Evolutionary conservation across 345 rosid species (phyloP).

Genomic region (Garcia nutans): DNA sequence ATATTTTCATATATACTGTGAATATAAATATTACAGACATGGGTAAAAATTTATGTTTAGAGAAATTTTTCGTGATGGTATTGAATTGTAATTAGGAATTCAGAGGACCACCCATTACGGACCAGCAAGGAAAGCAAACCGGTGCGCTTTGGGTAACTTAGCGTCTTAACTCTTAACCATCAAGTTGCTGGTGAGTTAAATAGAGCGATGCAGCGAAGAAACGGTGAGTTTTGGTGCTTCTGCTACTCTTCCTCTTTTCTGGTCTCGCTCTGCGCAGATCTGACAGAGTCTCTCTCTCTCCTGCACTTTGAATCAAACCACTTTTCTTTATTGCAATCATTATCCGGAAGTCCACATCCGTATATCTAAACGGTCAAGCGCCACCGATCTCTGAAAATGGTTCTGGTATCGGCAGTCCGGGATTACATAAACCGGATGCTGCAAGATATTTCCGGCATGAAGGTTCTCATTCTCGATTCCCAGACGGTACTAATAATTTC

Average conservation of each 20-base stretch:
- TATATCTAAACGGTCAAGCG: conserved; percentile 24
- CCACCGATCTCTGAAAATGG: conserved; percentile 43
- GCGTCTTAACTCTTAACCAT: not conserved
- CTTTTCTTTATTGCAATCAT: not conserved
- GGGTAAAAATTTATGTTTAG: no score
- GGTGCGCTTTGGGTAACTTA: no score
- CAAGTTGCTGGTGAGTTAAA: not conserved
- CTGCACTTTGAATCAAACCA: not conserved
- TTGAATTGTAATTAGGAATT: no score
- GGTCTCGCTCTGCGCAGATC: not conserved
- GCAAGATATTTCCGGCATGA: conserved; percentile 98
- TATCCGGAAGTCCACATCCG: conserved; percentile 1
- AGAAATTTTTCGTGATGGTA: no score
- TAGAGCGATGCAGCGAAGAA: not conserved
- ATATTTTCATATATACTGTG: no score
- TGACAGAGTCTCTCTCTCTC: not conserved
- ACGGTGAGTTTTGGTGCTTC: not conserved
- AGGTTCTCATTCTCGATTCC: conserved; percentile 93
- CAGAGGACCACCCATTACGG: no score
- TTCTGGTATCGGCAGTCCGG: conserved; percentile 71
- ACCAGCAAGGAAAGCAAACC: not conserved
- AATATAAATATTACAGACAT: no score
- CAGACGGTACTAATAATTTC: conserved; percentile 60
- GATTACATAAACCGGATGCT: conserved; percentile 93
- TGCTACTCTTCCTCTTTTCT: not conserved